Conservation (phyloP, 2,329 filamentous ascomycete genomes). For the Colletotrichum paranaense region DNA sequence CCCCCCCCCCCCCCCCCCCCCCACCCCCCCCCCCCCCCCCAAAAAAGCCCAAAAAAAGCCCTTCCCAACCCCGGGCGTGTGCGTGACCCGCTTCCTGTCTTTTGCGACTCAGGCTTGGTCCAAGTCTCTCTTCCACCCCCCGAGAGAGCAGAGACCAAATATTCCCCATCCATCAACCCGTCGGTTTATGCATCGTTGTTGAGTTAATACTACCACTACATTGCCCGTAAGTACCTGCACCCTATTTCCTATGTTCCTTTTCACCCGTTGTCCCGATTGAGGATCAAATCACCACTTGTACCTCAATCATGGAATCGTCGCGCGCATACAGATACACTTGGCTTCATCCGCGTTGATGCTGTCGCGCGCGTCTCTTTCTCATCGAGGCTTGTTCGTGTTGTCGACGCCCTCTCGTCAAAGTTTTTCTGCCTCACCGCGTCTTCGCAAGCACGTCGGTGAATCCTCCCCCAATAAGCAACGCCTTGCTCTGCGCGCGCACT, state of each 20-base stretch:
- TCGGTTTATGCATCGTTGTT: slow-evolving; percentile 37
- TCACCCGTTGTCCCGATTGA: slow-evolving; percentile 28
- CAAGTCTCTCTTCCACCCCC: slow-evolving; percentile 31
- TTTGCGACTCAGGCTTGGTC: slow-evolving; percentile 35
- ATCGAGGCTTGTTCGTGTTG: neutral
- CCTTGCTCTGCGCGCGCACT: neutral
- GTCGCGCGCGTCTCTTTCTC: slow-evolving; percentile 4
- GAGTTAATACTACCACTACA: slow-evolving; percentile 41
- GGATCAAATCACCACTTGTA: slow-evolving; percentile 24
- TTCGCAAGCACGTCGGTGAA: slow-evolving; percentile 5
- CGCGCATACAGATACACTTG: neutral
- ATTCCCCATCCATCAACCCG: slow-evolving; percentile 36
- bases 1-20: too few relatives aligned
- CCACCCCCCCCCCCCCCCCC: too few relatives aligned
- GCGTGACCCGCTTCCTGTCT: slow-evolving; percentile 34
- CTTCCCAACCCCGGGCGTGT: slow-evolving; percentile 29
- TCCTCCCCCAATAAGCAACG: neutral
- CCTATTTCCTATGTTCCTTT: slow-evolving; percentile 36
- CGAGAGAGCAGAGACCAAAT: slow-evolving; percentile 30
- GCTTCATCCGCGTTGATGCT: slow-evolving; percentile 9
- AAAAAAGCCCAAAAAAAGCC: neutral
- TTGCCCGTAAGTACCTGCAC: slow-evolving; percentile 49
- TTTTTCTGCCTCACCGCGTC: neutral
- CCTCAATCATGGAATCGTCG: slow-evolving; percentile 8
- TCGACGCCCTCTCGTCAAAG: neutral